Evolutionary conservation across 2,329 filamentous ascomycete genomes (phyloP).

Genomic region (Macroventuria anomochaeta): DNA sequence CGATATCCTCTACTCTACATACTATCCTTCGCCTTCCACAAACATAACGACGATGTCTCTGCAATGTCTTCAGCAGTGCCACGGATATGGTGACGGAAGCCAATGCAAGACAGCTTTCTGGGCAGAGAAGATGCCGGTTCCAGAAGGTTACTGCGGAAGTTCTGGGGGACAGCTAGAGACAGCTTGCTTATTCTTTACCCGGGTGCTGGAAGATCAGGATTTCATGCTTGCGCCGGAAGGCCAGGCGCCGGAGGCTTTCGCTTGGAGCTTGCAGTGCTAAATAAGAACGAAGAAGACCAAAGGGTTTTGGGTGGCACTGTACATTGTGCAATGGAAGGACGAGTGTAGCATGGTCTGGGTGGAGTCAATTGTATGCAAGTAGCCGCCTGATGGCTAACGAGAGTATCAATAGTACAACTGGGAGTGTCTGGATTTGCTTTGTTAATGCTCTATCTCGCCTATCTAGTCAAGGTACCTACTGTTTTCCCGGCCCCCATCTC

Average conservation of each 20-base stretch:
- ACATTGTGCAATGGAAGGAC: not conserved
- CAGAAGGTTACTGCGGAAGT: slow-evolving; percentile 43
- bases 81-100: slow-evolving; percentile 46
- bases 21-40: slow-evolving; percentile 42
- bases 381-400: not conserved
- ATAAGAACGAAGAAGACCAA: not conserved
- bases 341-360: not conserved
- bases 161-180: slow-evolving; percentile 39
- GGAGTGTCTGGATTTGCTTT: no score
- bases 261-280: not conserved
- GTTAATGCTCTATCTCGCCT: no score
- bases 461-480: no score
- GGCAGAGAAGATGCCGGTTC: slow-evolving; percentile 47
- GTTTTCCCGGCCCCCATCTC: no score
- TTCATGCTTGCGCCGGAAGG: not conserved
- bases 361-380: not conserved
- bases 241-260: not conserved
- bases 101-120: slow-evolving; percentile 48
- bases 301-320: not conserved
- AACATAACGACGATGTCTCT: slow-evolving; percentile 37
- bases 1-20: slow-evolving; percentile 37
- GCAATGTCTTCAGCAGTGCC: slow-evolving; percentile 51
- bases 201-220: slow-evolving; percentile 23
- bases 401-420: no score
- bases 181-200: slow-evolving; percentile 48